phyloP scores from a whole-genome alignment of 2,329 filamentous ascomycete species.

The Aspergillus sp. region DNA sequence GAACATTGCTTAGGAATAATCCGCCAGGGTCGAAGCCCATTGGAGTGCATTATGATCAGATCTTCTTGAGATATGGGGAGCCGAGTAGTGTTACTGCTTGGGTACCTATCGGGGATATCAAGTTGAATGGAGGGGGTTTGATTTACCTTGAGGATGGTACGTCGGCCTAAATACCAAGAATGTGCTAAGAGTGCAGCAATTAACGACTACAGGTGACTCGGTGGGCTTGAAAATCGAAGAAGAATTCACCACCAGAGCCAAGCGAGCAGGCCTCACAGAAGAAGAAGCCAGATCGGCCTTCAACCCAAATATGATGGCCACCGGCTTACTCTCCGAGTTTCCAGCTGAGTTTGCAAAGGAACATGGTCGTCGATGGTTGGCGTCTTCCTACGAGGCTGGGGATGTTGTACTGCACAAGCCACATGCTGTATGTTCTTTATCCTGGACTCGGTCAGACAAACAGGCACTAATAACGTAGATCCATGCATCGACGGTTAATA shows the following conservation, averaged over 20 bases:
- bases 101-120: slow-evolving; percentile 51
- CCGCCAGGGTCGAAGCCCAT: slow-evolving; percentile 52
- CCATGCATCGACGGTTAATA: slow-evolving; percentile 52
- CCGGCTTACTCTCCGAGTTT: slow-evolving; percentile 47
- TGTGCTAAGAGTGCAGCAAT: not conserved
- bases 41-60: slow-evolving; percentile 57
- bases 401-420: slow-evolving; percentile 42
- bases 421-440: slow-evolving; percentile 23
- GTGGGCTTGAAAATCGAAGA: slow-evolving; percentile 47
- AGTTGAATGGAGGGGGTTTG: slow-evolving; percentile 50
- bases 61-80: slow-evolving; percentile 50
- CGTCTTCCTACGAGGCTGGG: slow-evolving; percentile 49
- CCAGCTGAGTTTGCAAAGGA: slow-evolving; percentile 41
- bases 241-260: slow-evolving; percentile 37
- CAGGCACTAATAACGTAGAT: slow-evolving; percentile 34
- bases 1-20: slow-evolving; percentile 52
- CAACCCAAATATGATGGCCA: slow-evolving; percentile 55
- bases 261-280: slow-evolving; percentile 43
- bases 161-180: not conserved
- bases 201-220: slow-evolving; percentile 27
- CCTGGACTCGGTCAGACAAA: not conserved
- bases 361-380: slow-evolving; percentile 44
- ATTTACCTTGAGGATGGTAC: slow-evolving; percentile 50
- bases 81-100: slow-evolving; percentile 51
- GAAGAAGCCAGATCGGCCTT: slow-evolving; percentile 48